phyloP scores from a whole-genome alignment of 1,139 yeast species.

The Suhomyces wounanorum region DNA sequence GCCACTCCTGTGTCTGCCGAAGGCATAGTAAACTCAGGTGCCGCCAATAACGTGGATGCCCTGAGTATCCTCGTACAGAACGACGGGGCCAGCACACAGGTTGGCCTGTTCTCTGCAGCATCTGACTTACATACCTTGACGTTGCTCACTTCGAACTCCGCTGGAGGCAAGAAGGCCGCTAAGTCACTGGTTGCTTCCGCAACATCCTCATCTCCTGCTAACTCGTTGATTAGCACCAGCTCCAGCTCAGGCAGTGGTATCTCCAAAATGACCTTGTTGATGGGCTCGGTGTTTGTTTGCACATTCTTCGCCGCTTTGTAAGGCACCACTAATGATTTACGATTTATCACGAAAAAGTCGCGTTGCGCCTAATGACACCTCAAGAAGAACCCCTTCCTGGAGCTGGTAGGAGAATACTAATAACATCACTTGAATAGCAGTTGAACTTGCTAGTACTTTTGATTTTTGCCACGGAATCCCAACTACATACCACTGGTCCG shows the following conservation, averaged over 20 bases:
- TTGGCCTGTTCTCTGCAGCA: constrained; percentile 13
- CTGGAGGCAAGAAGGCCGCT: constrained; percentile 12
- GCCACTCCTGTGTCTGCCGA: constrained; percentile 3
- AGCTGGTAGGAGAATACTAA: neutral
- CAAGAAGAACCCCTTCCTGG: neutral
- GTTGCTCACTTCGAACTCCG: constrained; percentile 7
- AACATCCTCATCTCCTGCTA: constrained; percentile 10
- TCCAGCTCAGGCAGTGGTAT: constrained; percentile 5
- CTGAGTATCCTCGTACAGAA: constrained; percentile 11
- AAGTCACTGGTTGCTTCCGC: constrained; percentile 10
- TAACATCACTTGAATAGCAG: neutral
- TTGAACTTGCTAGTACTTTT: neutral
- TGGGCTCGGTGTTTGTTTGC: constrained; percentile 12
- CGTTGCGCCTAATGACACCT: constrained; percentile 4
- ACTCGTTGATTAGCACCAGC: constrained; percentile 1
- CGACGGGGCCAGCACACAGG: constrained; percentile 13
- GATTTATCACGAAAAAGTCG: constrained; percentile 9
- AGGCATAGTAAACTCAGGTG: neutral
- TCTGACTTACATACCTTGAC: constrained; percentile 16
- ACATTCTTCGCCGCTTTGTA: constrained; percentile 16
- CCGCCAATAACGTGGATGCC: constrained; percentile 3
- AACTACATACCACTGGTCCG: neutral
- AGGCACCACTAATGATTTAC: constrained; percentile 5
- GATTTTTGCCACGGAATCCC: neutral
- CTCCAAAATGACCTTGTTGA: constrained; percentile 10